Percentiles rank a stretch among this genome's conserved stretches.
phyloP scores from a whole-genome alignment of 306 rosid species.

The Comarum palustre region DNA sequence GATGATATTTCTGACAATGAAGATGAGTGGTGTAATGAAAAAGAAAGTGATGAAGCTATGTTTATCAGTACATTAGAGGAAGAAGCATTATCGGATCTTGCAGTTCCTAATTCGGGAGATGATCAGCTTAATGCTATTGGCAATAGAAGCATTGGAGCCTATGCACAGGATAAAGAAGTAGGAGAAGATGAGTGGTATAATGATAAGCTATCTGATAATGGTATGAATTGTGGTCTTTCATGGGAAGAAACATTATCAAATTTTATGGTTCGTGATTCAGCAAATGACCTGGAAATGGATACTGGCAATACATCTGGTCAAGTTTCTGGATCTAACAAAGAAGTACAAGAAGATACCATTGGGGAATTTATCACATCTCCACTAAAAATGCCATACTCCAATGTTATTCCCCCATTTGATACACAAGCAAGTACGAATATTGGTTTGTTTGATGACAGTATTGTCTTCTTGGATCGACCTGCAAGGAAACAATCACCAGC shows the following conservation, averaged over 20 bases:
- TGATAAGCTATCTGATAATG: conserved; percentile 34
- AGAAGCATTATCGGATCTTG: conserved; percentile 28
- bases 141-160: neutral
- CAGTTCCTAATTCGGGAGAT: conserved; percentile 18
- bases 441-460: conserved; percentile 8
- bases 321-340: conserved; percentile 22
- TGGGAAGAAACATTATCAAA: conserved; percentile 26
- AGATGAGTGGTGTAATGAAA: conserved; percentile 36
- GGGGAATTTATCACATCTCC: conserved; percentile 20
- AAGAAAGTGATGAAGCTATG: conserved; percentile 30
- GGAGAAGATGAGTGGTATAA: conserved; percentile 38
- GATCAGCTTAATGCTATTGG: conserved; percentile 1
- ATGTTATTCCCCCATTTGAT: neutral
- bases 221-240: conserved; percentile 16
- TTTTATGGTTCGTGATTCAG: conserved; percentile 20
- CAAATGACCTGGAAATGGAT: conserved; percentile 13
- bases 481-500: conserved; percentile 23
- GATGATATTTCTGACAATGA: conserved; percentile 47
- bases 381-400: conserved; percentile 20
- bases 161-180: conserved; percentile 8
- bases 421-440: conserved; percentile 31
- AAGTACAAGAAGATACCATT: conserved; percentile 27
- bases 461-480: conserved; percentile 27
- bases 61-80: conserved; percentile 22
- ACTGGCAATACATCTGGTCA: conserved; percentile 3